Evolutionary conservation across 495 filamentous ascomycete genomes (phyloP), one percentile per base, ranked within the genome.

Genomic region (Lophium mytilinum): DNA sequence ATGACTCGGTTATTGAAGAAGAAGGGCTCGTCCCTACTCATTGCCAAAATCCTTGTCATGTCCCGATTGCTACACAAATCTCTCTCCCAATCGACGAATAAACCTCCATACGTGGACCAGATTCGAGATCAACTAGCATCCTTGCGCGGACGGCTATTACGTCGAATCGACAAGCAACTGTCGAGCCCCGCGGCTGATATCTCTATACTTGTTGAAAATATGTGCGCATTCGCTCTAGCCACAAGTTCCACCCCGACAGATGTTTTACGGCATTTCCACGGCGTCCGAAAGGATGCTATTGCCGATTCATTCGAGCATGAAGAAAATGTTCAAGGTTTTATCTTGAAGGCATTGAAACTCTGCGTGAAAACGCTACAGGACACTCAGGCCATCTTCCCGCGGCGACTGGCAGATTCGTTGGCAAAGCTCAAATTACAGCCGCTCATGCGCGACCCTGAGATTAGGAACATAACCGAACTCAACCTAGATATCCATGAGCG

Each of bases 191-290:
- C 74, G 53, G 69, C 67, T 21, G 78, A 75, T 35, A 73, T 67
- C 17, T 74, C 78, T 21, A 76, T 75, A 35, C 76, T 95, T 15
- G 74, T 90, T 12, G 76, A 89, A 64, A 80, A 81, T 11, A 76
- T 97, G 67, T 83, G 81, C 37, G 92, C 92, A 6, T 95, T 90
- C 66, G 87, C 86, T 50, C 74, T 98, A 18, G 82, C 83, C 0
- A 93, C 87, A 8, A 94, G 83, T 62, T 89, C 88, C 9, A 88
- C 88, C 0, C 83, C 88, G 0, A 80, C 82, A 52, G 90, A 96
- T 65, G 84, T 88, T 0, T 73, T 98, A 34, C 74, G 82, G 12
- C 85, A 94, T 71, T 96, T 97, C 67, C 78, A 94, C 42, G 75
- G 82, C 53, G 76, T 91, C 10, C 81, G 94, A 17, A 75, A 81